Percentiles rank a stretch among this genome's conserved stretches.
Evolutionary conservation across 2,329 filamentous ascomycete genomes (phyloP).

Genomic region (Alternaria consortialis): DNA sequence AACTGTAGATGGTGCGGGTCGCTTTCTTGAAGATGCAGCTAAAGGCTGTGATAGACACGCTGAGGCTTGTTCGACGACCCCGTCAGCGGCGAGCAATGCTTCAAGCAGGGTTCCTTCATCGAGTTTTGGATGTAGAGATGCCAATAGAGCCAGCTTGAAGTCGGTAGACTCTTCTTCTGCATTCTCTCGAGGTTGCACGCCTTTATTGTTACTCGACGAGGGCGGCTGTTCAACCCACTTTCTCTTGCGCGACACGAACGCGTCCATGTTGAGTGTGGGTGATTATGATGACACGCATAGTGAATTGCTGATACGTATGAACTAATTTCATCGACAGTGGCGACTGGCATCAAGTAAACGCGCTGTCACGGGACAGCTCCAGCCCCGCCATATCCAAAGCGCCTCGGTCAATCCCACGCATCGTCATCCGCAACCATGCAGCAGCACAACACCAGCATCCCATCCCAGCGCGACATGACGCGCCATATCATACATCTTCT

Average conservation of each 20-base stretch:
- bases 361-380: conserved; percentile 26
- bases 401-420: conserved; percentile 34
- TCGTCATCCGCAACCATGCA: conserved; percentile 32
- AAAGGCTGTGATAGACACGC: conserved; percentile 59
- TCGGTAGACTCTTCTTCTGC: conserved; percentile 79
- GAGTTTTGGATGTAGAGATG: conserved; percentile 74
- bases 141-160: conserved; percentile 83
- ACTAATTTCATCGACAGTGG: neutral
- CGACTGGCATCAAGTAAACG: conserved; percentile 8
- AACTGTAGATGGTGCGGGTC: conserved; percentile 25
- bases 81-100: conserved; percentile 77
- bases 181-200: neutral
- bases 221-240: conserved; percentile 31
- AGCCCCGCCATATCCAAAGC: conserved; percentile 27
- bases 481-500: conserved; percentile 5
- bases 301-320: neutral
- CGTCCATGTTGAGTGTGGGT: conserved; percentile 41
- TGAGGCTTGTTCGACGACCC: conserved; percentile 74
- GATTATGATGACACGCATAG: neutral
- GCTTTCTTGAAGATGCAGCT: conserved; percentile 48
- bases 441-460: conserved; percentile 24
- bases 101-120: conserved; percentile 78
- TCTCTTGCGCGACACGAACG: conserved; percentile 51
- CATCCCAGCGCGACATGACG: conserved; percentile 28
- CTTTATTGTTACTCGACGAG: neutral